These are phyloP conservation scores for Termitomyces sp. DNA, from an alignment of 768 basidiomycete species.

Conservation along the genomic window DNA sequence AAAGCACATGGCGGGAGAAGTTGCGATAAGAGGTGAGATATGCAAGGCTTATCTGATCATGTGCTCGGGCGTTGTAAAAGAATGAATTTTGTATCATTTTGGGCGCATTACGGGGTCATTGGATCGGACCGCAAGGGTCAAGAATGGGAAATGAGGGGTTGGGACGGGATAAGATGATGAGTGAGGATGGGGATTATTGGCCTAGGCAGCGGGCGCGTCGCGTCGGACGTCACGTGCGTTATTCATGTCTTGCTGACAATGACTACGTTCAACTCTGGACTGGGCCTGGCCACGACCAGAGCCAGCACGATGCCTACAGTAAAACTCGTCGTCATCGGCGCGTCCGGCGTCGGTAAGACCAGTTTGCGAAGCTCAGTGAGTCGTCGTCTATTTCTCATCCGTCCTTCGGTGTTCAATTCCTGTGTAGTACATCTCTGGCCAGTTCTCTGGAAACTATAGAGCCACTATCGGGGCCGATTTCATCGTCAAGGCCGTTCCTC, in stretches of 20 bases:
- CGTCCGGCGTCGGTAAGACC: constrained; percentile 83
- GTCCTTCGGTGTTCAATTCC: background rate
- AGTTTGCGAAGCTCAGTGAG: constrained; percentile 69
- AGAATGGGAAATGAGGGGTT: too few species aligned
- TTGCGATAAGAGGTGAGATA: background rate
- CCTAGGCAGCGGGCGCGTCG: too few species aligned
- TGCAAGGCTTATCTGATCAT: background rate
- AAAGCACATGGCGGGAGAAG: background rate
- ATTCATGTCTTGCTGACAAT: too few species aligned
- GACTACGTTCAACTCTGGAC: too few species aligned
- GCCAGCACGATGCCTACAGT: constrained; percentile 52
- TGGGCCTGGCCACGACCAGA: background rate
- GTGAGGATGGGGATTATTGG: too few species aligned
- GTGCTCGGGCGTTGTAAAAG: background rate
- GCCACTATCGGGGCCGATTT: constrained; percentile 92
- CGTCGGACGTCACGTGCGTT: too few species aligned
- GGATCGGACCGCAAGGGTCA: too few species aligned
- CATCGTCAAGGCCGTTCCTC: constrained; percentile 66
- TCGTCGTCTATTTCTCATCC: constrained; percentile 5
- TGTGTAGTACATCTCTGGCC: constrained; percentile 64
- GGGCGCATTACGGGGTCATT: too few species aligned
- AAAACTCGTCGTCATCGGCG: constrained; percentile 78
- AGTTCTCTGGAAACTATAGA: constrained; percentile 71
- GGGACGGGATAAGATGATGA: too few species aligned
- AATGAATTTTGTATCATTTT: too few species aligned